Conservation (phyloP, 1,284 basidiomycete species). For the Cryptococcus sp. region DNA sequence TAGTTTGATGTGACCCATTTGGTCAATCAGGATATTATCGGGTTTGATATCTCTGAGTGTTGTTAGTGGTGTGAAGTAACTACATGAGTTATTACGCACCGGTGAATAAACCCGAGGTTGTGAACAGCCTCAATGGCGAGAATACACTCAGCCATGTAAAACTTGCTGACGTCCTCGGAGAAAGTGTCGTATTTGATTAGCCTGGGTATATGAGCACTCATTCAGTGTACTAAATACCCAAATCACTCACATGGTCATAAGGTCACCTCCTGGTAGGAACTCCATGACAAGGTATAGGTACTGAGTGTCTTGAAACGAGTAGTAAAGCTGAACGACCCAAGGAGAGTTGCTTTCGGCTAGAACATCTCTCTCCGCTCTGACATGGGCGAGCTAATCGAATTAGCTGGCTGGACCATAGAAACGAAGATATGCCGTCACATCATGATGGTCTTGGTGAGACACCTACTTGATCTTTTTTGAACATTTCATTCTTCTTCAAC, state of each 20-base stretch:
- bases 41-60: conserved; percentile 82
- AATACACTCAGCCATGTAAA: conserved; percentile 99
- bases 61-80: conserved; percentile 1
- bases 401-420: background rate
- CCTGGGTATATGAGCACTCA: conserved; percentile 56
- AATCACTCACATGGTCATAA: conserved; percentile 64
- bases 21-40: conserved; percentile 95
- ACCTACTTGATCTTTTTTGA: conserved; percentile 92
- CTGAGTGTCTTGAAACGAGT: conserved; percentile 94
- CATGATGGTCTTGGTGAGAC: background rate
- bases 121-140: conserved; percentile 97
- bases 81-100: conserved; percentile 53
- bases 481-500: conserved; percentile 95
- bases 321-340: conserved; percentile 96
- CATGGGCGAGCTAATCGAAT: conserved; percentile 75
- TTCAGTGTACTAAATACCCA: background rate
- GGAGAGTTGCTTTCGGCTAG: conserved; percentile 95
- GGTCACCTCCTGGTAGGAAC: conserved; percentile 93
- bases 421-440: background rate
- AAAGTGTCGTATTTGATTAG: conserved; percentile 99
- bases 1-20: conserved; percentile 87
- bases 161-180: conserved; percentile 95
- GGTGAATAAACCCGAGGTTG: conserved; percentile 97
- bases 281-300: conserved; percentile 99
- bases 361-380: conserved; percentile 96